Evolutionary conservation across 192 early-diverging fungal species (phyloP), one percentile per base, ranked within the genome.

Genomic region (Thoreauomyces humboldtii): DNA sequence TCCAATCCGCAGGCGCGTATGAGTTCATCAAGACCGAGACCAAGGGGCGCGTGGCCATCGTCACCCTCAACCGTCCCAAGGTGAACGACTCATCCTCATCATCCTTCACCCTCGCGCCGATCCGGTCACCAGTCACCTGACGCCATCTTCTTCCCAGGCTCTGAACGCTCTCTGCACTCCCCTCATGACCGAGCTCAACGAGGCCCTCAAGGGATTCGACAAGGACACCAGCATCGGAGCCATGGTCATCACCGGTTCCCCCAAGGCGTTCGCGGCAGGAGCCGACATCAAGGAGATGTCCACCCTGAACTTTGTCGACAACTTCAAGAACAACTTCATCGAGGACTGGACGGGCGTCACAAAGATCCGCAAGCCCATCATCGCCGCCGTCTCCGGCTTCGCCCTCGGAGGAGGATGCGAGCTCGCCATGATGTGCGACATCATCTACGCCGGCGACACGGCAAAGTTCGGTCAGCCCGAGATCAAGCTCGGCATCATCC

Each of bases 261-360:
- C 92, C 73, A 91, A 90, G 70, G 93, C 94, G 7, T 99, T 99
- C 86, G 95, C 96, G 88, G 91, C 96, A 35, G 96, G 96, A 33
- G 96, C 96, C 46, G 96, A 99, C 71, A 99, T 99, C 77, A 96
- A 99, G 84, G 94, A 99, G 76, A 99, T 99, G 96, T 85, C 82
- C 76, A 88, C 89, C 61, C 80, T 91, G 27, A 80, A 86, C 64
- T 96, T 92, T 71, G 86, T 94, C 60, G 75, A 86, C 51, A 93
- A 89, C 82, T 96, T 94, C 84, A 89, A 87, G 71, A 81, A 77
- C 54, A 89, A 95, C 84, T 97, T 99, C 71, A 70, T 99, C 59
- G 90, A 83, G 21, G 90, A 97, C 75, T 99, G 96, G 96, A 88
- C 88, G 38, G 87, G 92, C 58, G 89, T 99, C 76, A 86, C 83